Base-by-base conservation (phyloP, 225 moss, liverwort and hornwort genomes). In the Physcomitrellopsis africana region DNA sequence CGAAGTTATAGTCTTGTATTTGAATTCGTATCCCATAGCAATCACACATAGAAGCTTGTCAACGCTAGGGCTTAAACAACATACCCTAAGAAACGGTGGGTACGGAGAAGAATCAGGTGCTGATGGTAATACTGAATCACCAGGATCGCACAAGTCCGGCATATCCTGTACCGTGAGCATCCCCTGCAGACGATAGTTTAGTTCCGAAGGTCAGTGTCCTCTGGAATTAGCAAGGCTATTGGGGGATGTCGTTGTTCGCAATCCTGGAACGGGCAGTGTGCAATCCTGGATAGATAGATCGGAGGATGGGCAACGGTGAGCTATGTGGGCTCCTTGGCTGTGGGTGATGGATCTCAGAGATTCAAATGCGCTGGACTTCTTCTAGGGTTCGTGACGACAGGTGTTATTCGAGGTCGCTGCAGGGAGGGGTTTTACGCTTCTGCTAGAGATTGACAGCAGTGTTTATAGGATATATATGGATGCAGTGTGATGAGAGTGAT, bases 341-440 rank as follows among this genome's bases (percentile, higher is more conserved):
- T 63, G 20, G 22, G 62, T 37, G 18, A 63, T 49, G 49, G 7
- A 44, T 59, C 65, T 60, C 41, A 26, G 72, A 66, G 17, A 43
- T 60, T 51, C 19, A 59, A 45, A 72, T 53, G 49, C 66, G 24
- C 4, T 32, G 23, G 45, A 4, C 53, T 53, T 54, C 27, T 51
- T 32, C 48, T 48, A 77, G 71, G 37, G 52, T 65, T 77, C 48
- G 47, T 77, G 27, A 70, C 27, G 62, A 52, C 45, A 52, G 10
- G 8, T 56, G 17, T 32, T 32, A 10, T 22, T 47, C 19, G 47
- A 70, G 55, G 47, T 56, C 47, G 70, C 32, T 64, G 19, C 29
- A 54, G 54, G 24, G 55, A 18, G 22, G 42, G 41, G 11, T 53
- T 63, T 11, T 63, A 63, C 7, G 10, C 32, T 41, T 63, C 73